Evolutionary conservation across 2,329 filamentous ascomycete genomes (phyloP).

Genomic region (Eurotiales sp.): DNA sequence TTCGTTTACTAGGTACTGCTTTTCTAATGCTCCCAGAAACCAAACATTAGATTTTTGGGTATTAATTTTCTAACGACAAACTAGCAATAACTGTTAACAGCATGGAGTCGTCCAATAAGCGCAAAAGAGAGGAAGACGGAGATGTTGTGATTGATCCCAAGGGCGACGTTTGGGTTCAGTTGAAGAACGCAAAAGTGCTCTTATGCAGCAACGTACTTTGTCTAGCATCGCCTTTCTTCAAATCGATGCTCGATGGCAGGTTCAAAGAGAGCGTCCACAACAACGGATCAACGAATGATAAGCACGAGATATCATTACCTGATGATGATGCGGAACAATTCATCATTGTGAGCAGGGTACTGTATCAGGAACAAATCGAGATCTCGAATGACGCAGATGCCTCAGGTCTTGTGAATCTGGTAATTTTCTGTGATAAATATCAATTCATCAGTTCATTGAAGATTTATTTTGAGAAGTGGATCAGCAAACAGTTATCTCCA

Average conservation of each 20-base stretch:
- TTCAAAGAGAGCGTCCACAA: background rate
- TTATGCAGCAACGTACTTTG: background rate
- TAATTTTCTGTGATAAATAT: background rate
- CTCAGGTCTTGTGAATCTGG: background rate
- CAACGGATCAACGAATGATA: background rate
- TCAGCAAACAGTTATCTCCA: background rate
- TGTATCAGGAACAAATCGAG: background rate
- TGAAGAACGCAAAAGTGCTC: background rate
- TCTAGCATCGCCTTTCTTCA: background rate
- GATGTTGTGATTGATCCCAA: background rate
- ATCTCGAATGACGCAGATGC: background rate
- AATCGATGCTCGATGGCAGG: background rate
- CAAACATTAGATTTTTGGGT: no score
- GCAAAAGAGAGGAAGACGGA: no score
- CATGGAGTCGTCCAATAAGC: no score
- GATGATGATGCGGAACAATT: background rate
- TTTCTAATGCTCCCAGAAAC: no score
- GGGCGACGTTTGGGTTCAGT: background rate
- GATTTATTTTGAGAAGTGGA: background rate
- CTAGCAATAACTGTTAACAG: no score
- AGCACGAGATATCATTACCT: background rate
- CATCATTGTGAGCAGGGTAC: background rate
- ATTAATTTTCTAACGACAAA: no score
- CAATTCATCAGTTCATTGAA: background rate
- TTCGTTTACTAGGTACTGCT: no score